These are phyloP conservation scores for Malus hybrid DNA, from an alignment of 331 rosid species.

Conservation along the genomic window DNA sequence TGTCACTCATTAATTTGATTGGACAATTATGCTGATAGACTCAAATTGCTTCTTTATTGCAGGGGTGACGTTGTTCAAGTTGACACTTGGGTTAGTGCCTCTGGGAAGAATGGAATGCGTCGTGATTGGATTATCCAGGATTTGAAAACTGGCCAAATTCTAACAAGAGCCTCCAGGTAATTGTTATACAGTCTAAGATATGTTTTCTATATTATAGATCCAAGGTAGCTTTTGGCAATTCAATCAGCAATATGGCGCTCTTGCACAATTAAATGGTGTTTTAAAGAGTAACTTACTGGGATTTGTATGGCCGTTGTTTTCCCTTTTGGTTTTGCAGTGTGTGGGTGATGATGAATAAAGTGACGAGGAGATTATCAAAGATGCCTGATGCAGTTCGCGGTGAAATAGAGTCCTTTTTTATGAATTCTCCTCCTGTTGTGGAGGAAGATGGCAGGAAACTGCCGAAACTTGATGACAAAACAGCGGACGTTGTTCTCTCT, in stretches of 20 bases:
- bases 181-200: neutral
- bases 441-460: conserved; percentile 79
- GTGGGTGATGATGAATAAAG: conserved; percentile 95
- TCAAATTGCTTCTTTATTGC: conserved; percentile 15
- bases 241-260: neutral
- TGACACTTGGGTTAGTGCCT: conserved; percentile 84
- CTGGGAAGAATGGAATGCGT: conserved; percentile 92
- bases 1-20: conserved; percentile 2
- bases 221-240: neutral
- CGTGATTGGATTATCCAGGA: conserved; percentile 93
- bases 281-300: neutral
- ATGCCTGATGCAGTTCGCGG: conserved; percentile 78
- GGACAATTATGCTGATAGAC: conserved; percentile 1
- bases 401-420: conserved; percentile 70
- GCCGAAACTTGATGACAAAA: conserved; percentile 56
- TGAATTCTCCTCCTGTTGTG: conserved; percentile 61
- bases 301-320: conserved; percentile 3
- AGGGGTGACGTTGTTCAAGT: conserved; percentile 98
- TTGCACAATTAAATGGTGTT: neutral
- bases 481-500: conserved; percentile 53
- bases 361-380: conserved; percentile 82
- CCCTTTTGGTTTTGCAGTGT: conserved; percentile 53
- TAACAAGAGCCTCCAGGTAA: conserved; percentile 93
- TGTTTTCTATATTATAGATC: neutral
- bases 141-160: conserved; percentile 58